These are phyloP conservation scores for Hanseniaspora valbyensis DNA, from an alignment of 805 yeast genomes.

Conservation along the genomic window DNA sequence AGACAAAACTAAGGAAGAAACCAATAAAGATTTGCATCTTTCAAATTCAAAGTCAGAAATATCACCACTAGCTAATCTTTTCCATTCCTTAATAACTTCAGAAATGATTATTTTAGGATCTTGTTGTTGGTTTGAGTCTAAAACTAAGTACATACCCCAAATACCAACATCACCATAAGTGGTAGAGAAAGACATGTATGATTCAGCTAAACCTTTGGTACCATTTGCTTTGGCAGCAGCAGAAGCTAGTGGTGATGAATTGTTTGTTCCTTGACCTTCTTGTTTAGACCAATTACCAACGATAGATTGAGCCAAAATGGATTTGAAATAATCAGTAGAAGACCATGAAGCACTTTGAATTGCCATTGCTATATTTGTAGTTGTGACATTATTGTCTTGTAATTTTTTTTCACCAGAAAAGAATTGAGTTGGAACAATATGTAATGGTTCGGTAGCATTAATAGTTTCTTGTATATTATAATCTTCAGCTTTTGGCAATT, in stretches of 20 bases:
- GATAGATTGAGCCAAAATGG: slow-evolving; percentile 90
- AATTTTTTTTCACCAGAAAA: slow-evolving; percentile 77
- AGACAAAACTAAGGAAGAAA: slow-evolving; percentile 80
- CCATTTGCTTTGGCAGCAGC: slow-evolving; percentile 48
- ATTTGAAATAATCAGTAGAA: slow-evolving; percentile 88
- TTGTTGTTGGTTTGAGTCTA: slow-evolving; percentile 52
- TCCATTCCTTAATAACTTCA: slow-evolving; percentile 80
- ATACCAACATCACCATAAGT: slow-evolving; percentile 95
- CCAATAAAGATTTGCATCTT: slow-evolving; percentile 87
- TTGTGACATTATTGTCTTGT: slow-evolving; percentile 71
- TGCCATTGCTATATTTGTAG: slow-evolving; percentile 83
- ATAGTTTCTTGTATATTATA: slow-evolving; percentile 55
- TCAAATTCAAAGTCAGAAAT: slow-evolving; percentile 77
- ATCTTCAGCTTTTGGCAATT: slow-evolving; percentile 36
- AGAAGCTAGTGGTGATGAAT: slow-evolving; percentile 73
- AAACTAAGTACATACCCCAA: slow-evolving; percentile 90
- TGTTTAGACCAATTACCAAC: slow-evolving; percentile 97
- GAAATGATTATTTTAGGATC: slow-evolving; percentile 57
- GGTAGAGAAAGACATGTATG: slow-evolving; percentile 93
- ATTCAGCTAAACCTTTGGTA: slow-evolving; percentile 67
- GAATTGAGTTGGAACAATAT: slow-evolving; percentile 32
- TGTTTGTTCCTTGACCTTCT: slow-evolving; percentile 66
- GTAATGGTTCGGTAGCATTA: slow-evolving; percentile 52
- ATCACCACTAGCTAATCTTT: slow-evolving; percentile 65
- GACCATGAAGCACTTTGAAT: slow-evolving; percentile 99